These are phyloP conservation scores for Acephala macrosclerotiorum DNA, from an alignment of 2,329 filamentous ascomycete species.

Conservation along the genomic window DNA sequence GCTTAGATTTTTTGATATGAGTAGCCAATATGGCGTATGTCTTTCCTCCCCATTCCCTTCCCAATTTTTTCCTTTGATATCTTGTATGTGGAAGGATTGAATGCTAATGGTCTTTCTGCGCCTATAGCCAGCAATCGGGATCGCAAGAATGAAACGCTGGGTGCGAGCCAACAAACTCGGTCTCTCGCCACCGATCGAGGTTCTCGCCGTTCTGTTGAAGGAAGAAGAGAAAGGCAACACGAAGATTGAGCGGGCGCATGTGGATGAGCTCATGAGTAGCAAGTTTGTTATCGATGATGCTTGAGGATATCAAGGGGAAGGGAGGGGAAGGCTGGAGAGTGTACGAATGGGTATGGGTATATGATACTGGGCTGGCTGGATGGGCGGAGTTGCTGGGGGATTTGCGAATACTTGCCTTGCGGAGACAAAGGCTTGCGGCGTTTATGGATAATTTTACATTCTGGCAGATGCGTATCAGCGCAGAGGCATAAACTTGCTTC, in stretches of 20 bases:
- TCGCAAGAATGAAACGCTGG: slow-evolving; percentile 84
- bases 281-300: slow-evolving; percentile 47
- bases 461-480: slow-evolving; percentile 13
- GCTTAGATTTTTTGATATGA: slow-evolving; percentile 90
- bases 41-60: neutral
- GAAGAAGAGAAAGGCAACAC: slow-evolving; percentile 65
- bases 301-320: slow-evolving; percentile 11
- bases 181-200: slow-evolving; percentile 88
- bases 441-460: no score
- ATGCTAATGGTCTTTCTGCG: slow-evolving; percentile 10
- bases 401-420: neutral
- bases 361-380: slow-evolving; percentile 10
- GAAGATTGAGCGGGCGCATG: slow-evolving; percentile 71
- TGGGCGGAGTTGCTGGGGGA: slow-evolving; percentile 13
- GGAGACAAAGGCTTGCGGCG: neutral
- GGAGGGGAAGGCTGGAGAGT: neutral
- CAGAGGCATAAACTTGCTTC: neutral
- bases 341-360: slow-evolving; percentile 2
- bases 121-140: slow-evolving; percentile 88
- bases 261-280: slow-evolving; percentile 70
- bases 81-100: neutral
- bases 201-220: slow-evolving; percentile 82
- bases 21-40: slow-evolving; percentile 88
- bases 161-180: slow-evolving; percentile 82
- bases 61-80: slow-evolving; percentile 27